Percentiles rank a stretch among this genome's conserved stretches.
phyloP scores from a whole-genome alignment of 306 rosid species.

The Castanea sativa region DNA sequence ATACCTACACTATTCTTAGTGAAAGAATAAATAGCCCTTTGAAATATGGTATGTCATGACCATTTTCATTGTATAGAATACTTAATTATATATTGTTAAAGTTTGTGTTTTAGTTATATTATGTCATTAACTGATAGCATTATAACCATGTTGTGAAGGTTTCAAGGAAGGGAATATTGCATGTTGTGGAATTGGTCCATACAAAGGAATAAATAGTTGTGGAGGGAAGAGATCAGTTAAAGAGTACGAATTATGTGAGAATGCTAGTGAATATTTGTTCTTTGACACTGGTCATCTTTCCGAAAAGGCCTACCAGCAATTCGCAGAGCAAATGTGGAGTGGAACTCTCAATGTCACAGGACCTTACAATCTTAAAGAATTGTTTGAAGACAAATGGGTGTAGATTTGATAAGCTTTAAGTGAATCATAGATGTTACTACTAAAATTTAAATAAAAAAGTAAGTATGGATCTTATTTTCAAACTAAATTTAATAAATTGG shows the following conservation, averaged over 20 bases:
- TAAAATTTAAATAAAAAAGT: neutral
- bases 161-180: slow-evolving; percentile 36
- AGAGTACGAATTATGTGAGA: slow-evolving; percentile 27
- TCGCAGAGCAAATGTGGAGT: slow-evolving; percentile 31
- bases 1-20: neutral
- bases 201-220: slow-evolving; percentile 22
- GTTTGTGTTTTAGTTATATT: no score
- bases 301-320: slow-evolving; percentile 22
- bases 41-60: slow-evolving; percentile 18
- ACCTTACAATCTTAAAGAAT: slow-evolving; percentile 27
- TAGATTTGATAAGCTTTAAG: neutral
- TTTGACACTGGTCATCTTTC: slow-evolving; percentile 37
- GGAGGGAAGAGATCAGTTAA: slow-evolving; percentile 31
- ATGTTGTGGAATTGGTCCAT: slow-evolving; percentile 39
- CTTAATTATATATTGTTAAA: no score
- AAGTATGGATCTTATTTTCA: neutral
- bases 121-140: no score
- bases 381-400: slow-evolving; percentile 18
- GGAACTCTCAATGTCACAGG: slow-evolving; percentile 6
- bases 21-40: slow-evolving; percentile 26
- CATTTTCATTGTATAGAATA: neutral
- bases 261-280: slow-evolving; percentile 27
- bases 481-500: neutral
- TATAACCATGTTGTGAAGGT: slow-evolving; percentile 6
- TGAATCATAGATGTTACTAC: neutral